Base-by-base conservation (phyloP, 257 asterid genomes). In the Petrea volubilis region DNA sequence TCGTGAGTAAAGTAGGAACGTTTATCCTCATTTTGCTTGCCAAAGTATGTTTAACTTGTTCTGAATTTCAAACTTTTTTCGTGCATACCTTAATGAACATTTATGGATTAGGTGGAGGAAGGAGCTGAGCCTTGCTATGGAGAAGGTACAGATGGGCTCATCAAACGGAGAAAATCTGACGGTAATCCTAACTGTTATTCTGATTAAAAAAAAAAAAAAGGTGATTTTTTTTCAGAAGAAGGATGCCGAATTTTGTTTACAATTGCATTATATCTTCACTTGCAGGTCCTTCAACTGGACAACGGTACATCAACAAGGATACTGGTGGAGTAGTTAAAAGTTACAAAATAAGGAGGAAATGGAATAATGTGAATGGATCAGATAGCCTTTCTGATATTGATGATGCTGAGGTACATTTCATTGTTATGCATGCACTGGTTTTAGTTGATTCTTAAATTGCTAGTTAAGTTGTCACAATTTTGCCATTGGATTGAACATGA, bases 331-430 rank as follows among this genome's bases (percentile, higher is more conserved):
- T 56, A 21, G 24, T 18, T 15, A 71, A 51, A 60, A 43, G 65
- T 52, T 67, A 11, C 69, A 62, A 66, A 73, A 41, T 5, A 36
- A 33, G 44, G 68, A n/a, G 47, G 60, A 76, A 60, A 9, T 55
- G 36, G 59, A 68, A 60, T 64, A 64, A 72, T 68, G 63, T 4
- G 20, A 52, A 68, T 23, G 75, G 65, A 21, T 56, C 82, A 4
- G 79, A 79, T 43, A 68, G 64, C 60, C 79, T 77, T 63, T 80
- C 88, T 15, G 88, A 75, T 70, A 78, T 85, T 50, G 86, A 83
- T 81, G 95, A 88, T 79, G 69, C 75, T 49, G 90, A 88, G 88
- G 91, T 88, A 76, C 38, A 27, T 40, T 56, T 11, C 43, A 53
- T 70, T 44, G 24, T 57, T 20, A 56, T 46, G 28, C 25, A 15